Base-by-base conservation (phyloP, 2,329 filamentous ascomycete species). In the Colletotrichum tropicale region DNA sequence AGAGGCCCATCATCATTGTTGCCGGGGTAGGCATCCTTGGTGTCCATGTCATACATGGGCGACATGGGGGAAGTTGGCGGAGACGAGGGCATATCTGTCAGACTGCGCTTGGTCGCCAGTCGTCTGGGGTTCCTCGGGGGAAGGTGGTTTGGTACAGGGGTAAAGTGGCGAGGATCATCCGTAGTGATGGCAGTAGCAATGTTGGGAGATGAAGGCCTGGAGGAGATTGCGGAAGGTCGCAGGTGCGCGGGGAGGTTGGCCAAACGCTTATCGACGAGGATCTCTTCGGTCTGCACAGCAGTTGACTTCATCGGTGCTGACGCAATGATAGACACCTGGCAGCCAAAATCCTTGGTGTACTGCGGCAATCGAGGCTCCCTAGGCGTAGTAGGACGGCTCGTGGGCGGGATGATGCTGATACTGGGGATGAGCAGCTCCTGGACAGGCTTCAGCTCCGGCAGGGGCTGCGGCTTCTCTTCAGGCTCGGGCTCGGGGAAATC, bases 331-430 rank as follows among this genome's bases (percentile, higher is more conserved):
- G 89, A 89, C 30, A 96, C 95, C 84, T 99, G 97, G 80, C 94
- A 96, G 21, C 92, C 93, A 77, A 94, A 92, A 84, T 95, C 95
- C 83, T 96, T 98, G 77, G 92, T 92, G 72, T 96, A 93, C 70
- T 96, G 96, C 34, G 98, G 93, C 70, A 98, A 91, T 8, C 93
- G 89, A 67, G 93, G 93, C 78, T 93, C 91, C 64, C 90, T 91
- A 3, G 95, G 95, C 3, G 95, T 96, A 6, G 93, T 88, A n/a
- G 96, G 96, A 64, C 94, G 91, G 71, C 95, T 98, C 5, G 90
- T 92, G 1, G 97, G 96, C 36, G 97, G 97, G 79, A 98, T 94
- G 67, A 99, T 95, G 71, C 95, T 94, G 81, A 99, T 99, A 80
- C 93, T 94, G 1, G 96, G 96, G 76, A 98, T 94, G 6, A 88